A percentile compares a stretch with the other conserved stretches of the same genome.
Evolutionary conservation across 768 basidiomycete genomes (phyloP).

Genomic region (Kwoniella shandongensis): DNA sequence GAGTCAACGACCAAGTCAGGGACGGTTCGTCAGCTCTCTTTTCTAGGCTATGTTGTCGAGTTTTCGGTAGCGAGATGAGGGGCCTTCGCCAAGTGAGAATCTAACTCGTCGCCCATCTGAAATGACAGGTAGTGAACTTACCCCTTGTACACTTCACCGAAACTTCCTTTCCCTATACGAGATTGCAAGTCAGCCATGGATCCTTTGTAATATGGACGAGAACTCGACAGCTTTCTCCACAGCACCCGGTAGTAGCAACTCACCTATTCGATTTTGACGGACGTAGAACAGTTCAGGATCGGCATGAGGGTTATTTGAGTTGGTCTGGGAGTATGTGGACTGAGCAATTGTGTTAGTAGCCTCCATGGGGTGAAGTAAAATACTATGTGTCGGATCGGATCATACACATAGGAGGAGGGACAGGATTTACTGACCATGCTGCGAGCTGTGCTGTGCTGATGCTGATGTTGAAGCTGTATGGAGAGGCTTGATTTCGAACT

Average conservation of each 20-base stretch:
- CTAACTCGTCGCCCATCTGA: too few species aligned
- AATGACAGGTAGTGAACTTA: conserved; percentile 52
- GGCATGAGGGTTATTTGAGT: conserved; percentile 29
- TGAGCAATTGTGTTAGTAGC: conserved; percentile 8
- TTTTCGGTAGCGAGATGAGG: too few species aligned
- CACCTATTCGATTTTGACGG: conserved; percentile 95
- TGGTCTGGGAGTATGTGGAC: conserved; percentile 28
- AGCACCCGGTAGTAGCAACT: conserved; percentile 24
- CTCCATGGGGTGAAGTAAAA: too few species aligned
- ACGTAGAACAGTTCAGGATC: conserved; percentile 98
- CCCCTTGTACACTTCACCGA: conserved; percentile 99
- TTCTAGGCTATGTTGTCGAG: too few species aligned
- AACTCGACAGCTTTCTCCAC: background rate
- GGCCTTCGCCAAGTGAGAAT: too few species aligned
- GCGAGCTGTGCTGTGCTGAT: too few species aligned
- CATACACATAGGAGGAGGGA: too few species aligned
- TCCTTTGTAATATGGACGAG: too few species aligned
- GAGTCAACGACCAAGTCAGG: background rate
- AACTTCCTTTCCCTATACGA: conserved; percentile 85
- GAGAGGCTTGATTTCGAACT: too few species aligned
- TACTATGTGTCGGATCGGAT: too few species aligned
- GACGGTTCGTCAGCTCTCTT: background rate
- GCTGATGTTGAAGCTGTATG: too few species aligned
- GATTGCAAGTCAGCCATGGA: conserved; percentile 8
- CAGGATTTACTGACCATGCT: too few species aligned